These are phyloP conservation scores for Pyrenophora tritici-repentis DNA, from an alignment of 2,329 filamentous ascomycete species.

Conservation along the genomic window DNA sequence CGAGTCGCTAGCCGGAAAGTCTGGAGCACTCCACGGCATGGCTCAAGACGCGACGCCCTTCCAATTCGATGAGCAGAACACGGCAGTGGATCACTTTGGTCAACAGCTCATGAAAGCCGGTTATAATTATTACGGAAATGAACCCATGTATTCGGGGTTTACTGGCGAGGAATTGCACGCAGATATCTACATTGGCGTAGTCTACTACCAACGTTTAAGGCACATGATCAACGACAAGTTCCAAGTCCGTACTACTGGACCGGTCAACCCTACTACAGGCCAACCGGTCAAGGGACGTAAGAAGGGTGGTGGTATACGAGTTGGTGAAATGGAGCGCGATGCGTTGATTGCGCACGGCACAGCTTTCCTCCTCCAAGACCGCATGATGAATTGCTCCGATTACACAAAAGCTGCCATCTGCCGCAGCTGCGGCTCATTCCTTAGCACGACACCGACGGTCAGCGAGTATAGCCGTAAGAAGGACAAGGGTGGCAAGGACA, in stretches of 20 bases:
- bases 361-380: constrained; percentile 91
- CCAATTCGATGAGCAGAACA: constrained; percentile 89
- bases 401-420: constrained; percentile 90
- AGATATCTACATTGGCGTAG: constrained; percentile 95
- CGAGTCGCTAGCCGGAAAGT: constrained; percentile 93
- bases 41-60: constrained; percentile 96
- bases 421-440: constrained; percentile 84
- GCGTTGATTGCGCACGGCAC: constrained; percentile 93
- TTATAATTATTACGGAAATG: constrained; percentile 98
- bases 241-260: constrained; percentile 90
- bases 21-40: constrained; percentile 91
- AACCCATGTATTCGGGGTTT: constrained; percentile 97
- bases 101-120: constrained; percentile 93
- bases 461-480: constrained; percentile 62
- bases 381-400: constrained; percentile 95
- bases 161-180: constrained; percentile 66
- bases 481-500: constrained; percentile 63
- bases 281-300: constrained; percentile 97
- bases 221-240: constrained; percentile 99
- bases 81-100: constrained; percentile 91
- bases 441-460: constrained; percentile 82
- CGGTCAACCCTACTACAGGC: constrained; percentile 85
- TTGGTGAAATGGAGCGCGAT: constrained; percentile 99
- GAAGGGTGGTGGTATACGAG: constrained; percentile 96
- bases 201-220: constrained; percentile 96